Percentiles rank a stretch among this genome's conserved stretches.
Evolutionary conservation across 208 protist species (phyloP).

Genomic region (Lotmaria passim): DNA sequence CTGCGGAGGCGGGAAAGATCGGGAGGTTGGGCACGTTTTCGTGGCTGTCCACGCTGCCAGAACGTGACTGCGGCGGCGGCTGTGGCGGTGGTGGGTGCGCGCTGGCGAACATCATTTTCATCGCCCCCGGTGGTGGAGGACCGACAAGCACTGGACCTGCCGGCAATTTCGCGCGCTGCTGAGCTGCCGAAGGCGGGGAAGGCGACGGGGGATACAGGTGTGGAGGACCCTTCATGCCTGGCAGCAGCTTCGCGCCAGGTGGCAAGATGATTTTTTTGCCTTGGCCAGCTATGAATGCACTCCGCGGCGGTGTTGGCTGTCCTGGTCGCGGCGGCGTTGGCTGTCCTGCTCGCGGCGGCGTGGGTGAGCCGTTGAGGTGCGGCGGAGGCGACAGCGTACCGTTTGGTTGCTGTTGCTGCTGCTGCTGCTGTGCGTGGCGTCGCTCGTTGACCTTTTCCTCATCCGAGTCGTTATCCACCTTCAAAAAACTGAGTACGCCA

Average conservation of each 20-base stretch:
- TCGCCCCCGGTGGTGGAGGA: neutral
- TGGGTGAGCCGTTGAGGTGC: neutral
- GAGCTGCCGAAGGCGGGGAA: neutral
- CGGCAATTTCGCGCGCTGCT: slow-evolving; percentile 3
- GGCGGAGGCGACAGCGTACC: neutral
- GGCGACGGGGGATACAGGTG: neutral
- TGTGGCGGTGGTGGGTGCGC: neutral
- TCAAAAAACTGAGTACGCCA: slow-evolving; percentile 15
- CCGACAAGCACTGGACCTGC: neutral
- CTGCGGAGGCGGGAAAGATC: neutral
- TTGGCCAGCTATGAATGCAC: neutral
- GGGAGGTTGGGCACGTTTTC: neutral
- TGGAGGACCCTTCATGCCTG: slow-evolving; percentile 1
- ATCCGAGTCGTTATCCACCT: slow-evolving; percentile 1
- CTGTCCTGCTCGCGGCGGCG: neutral
- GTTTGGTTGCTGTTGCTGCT: neutral
- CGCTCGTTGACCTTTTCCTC: neutral
- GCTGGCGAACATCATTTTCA: slow-evolving; percentile 9
- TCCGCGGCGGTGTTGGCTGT: slow-evolving; percentile 3
- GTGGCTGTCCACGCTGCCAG: neutral
- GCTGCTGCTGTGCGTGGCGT: slow-evolving; percentile 3
- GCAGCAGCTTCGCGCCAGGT: slow-evolving; percentile 14
- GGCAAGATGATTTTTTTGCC: slow-evolving; percentile 29
- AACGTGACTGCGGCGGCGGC: neutral
- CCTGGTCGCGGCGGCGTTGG: neutral